Conservation (phyloP, 768 basidiomycete species). For the Russula brevipes region DNA sequence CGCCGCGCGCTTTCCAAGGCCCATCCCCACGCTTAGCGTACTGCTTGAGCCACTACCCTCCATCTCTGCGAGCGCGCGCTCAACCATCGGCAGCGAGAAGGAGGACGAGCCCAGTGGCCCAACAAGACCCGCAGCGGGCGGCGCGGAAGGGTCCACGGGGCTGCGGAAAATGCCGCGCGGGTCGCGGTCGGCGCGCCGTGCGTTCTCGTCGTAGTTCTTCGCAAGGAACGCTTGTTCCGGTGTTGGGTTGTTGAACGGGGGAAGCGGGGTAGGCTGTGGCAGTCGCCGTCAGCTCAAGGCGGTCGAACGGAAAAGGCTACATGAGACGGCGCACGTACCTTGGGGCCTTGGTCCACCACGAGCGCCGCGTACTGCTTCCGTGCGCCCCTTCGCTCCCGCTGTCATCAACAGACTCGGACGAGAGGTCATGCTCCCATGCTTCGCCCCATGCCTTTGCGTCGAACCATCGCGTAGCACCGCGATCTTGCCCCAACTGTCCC, state of each 20-base stretch:
- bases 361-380: slow-evolving; percentile 62
- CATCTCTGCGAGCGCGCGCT: slow-evolving; percentile 85
- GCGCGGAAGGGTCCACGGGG: slow-evolving; percentile 52
- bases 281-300: neutral
- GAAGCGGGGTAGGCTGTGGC: slow-evolving; percentile 57
- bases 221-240: slow-evolving; percentile 89
- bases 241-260: slow-evolving; percentile 72
- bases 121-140: slow-evolving; percentile 70
- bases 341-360: slow-evolving; percentile 70
- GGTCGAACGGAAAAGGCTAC: neutral
- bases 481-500: slow-evolving; percentile 99
- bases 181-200: slow-evolving; percentile 86
- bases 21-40: slow-evolving; percentile 24
- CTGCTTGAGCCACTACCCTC: slow-evolving; percentile 47
- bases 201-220: slow-evolving; percentile 86
- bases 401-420: slow-evolving; percentile 35
- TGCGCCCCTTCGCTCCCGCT: slow-evolving; percentile 47
- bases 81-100: slow-evolving; percentile 82
- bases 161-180: slow-evolving; percentile 84
- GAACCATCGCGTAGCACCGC: slow-evolving; percentile 86
- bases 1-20: slow-evolving; percentile 15
- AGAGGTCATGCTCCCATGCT: slow-evolving; percentile 70
- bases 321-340: slow-evolving; percentile 43
- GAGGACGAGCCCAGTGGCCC: slow-evolving; percentile 88
- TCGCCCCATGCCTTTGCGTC: slow-evolving; percentile 77